Conservation (phyloP, 805 yeast genomes). For the Candida maltosa region DNA sequence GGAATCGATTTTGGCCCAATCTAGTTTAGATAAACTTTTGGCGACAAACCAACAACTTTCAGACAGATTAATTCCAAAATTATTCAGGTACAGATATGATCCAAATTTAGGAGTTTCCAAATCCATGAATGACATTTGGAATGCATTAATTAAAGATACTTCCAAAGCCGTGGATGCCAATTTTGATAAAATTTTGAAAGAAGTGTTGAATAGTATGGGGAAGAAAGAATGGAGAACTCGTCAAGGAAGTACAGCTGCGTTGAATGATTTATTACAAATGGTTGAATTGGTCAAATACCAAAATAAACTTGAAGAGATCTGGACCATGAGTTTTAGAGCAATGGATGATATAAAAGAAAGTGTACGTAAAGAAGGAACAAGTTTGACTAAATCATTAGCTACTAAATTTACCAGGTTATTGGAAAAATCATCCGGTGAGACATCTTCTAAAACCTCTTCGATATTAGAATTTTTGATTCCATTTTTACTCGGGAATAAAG, state of each 20-base stretch:
- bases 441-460: slow-evolving; percentile 38
- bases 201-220: slow-evolving; percentile 66
- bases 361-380: slow-evolving; percentile 77
- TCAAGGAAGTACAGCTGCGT: slow-evolving; percentile 77
- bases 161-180: slow-evolving; percentile 50
- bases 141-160: slow-evolving; percentile 59
- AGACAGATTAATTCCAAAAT: slow-evolving; percentile 67
- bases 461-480: slow-evolving; percentile 66
- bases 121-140: slow-evolving; percentile 91
- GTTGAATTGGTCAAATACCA: slow-evolving; percentile 53
- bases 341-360: slow-evolving; percentile 95
- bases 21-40: slow-evolving; percentile 64
- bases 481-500: slow-evolving; percentile 73
- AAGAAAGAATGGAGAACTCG: slow-evolving; percentile 90
- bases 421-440: slow-evolving; percentile 34
- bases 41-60: slow-evolving; percentile 53
- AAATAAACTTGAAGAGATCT: slow-evolving; percentile 56
- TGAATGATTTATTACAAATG: slow-evolving; percentile 67
- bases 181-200: slow-evolving; percentile 58
- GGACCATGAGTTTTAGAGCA: slow-evolving; percentile 84
- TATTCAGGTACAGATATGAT: slow-evolving; percentile 82
- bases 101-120: slow-evolving; percentile 71
- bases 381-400: slow-evolving; percentile 64
- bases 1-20: slow-evolving; percentile 77
- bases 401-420: slow-evolving; percentile 57